These are phyloP conservation scores for Phylloporus sp. DNA, from an alignment of 768 basidiomycete species.

Conservation along the genomic window DNA sequence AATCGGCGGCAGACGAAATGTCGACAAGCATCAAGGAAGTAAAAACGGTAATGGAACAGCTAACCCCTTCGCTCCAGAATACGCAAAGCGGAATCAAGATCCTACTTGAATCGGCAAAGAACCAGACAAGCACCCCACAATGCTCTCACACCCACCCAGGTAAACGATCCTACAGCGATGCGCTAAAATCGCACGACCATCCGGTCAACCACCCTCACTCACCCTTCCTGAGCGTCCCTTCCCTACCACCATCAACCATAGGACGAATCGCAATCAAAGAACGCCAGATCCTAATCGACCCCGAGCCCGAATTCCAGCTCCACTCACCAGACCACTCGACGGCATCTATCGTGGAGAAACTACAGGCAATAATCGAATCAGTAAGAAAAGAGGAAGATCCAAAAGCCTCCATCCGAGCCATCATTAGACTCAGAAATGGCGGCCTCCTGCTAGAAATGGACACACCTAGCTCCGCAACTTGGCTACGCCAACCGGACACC, in stretches of 20 bases:
- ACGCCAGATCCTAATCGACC: background rate
- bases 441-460: background rate
- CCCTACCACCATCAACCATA: background rate
- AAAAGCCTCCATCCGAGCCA: background rate
- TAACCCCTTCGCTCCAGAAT: no score
- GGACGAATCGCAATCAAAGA: background rate
- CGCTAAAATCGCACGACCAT: no score
- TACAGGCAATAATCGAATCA: accelerated
- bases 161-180: no score
- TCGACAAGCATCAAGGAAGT: no score
- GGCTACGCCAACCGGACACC: accelerated
- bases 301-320: background rate
- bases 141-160: no score
- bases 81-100: no score
- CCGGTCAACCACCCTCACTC: no score
- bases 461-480: accelerated
- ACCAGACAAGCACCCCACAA: no score
- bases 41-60: no score
- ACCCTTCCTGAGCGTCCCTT: no score
- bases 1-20: no score
- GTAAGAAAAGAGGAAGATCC: background rate
- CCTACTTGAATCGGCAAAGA: no score
- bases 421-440: background rate
- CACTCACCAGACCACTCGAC: background rate
- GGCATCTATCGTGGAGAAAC: accelerated